These are phyloP conservation scores for Leccinum subtestaceum DNA, from an alignment of 768 basidiomycete genomes.

Conservation along the genomic window DNA sequence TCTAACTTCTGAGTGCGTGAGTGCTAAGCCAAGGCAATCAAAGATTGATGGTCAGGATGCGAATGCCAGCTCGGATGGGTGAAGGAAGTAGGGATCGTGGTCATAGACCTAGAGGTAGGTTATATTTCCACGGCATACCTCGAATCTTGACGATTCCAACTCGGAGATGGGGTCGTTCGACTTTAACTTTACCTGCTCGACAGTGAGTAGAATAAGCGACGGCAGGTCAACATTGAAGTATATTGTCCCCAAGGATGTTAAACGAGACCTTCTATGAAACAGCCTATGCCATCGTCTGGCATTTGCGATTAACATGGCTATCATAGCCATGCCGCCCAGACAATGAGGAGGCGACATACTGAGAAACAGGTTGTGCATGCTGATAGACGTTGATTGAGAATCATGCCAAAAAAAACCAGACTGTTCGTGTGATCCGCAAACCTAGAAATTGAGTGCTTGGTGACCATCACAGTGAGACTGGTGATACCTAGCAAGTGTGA, in stretches of 20 bases:
- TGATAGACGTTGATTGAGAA: too few species aligned
- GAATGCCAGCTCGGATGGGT: not conserved
- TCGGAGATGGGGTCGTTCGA: not conserved
- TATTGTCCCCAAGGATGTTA: too few species aligned
- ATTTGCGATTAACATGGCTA: too few species aligned
- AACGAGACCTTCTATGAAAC: not conserved
- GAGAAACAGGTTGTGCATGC: too few species aligned
- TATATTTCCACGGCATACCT: not conserved
- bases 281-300: too few species aligned
- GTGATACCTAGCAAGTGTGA: too few species aligned
- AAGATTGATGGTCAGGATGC: not conserved
- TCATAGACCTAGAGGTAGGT: too few species aligned
- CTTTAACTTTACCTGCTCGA: not conserved
- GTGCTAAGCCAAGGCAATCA: not conserved
- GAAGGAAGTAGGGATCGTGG: not conserved
- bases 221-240: not conserved
- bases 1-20: not conserved
- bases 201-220: not conserved
- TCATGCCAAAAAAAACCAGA: too few species aligned
- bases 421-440: not conserved
- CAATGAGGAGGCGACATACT: too few species aligned
- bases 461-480: too few species aligned
- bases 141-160: not conserved
- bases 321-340: too few species aligned
- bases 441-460: not conserved